Evolutionary conservation across 371 early-diverging fungal genomes (phyloP), one percentile per base, ranked within the genome.

Genomic region (Mortierella sp.): DNA sequence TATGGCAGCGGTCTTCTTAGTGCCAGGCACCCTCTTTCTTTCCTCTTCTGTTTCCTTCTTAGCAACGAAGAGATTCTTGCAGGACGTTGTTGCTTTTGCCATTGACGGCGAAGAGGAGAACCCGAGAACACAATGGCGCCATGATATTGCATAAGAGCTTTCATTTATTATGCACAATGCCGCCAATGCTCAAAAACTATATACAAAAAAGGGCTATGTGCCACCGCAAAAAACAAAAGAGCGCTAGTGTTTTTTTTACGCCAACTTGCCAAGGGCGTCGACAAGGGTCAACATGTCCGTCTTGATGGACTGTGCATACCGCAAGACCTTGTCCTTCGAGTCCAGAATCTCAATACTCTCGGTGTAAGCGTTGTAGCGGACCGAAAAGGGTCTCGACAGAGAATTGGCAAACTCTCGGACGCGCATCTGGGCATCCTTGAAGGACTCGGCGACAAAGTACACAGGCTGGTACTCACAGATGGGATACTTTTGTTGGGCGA

Each of bases 391-490:
- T 16, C 98, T 91, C 16, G 92, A 89, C 89, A 97, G 89, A 2
- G 87, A 88, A 14, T 91, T 87, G 50, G 98, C 96, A 88, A 95
- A 98, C 57, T 97, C 96, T 16, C 96, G 93, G 48, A 98, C 95
- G 75, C 96, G 94, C 80, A 95, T 94, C 88, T 97, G 97, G 31
- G 97, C 97, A 86, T 96, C 95, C 74, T 94, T 93, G 91, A 99
- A 98, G 69, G 95, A 95, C 34, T 97, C 97, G 1, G 98, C 98
- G 2, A 99, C 97, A 91, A 95, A 99, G 85, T 99, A 99, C 84
- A 93, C 92, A 2, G 98, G 98, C 88, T 99, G 99, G 92, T 95
- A 99, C 82, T 95, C 92, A 13, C 98, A 97, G 84, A 99, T 96
- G 13, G 98, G 98, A 88, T 98, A 99, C 87, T 93, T 92, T 80